phyloP scores from a whole-genome alignment of 306 rosid species.

The Cucumis melo region DNA sequence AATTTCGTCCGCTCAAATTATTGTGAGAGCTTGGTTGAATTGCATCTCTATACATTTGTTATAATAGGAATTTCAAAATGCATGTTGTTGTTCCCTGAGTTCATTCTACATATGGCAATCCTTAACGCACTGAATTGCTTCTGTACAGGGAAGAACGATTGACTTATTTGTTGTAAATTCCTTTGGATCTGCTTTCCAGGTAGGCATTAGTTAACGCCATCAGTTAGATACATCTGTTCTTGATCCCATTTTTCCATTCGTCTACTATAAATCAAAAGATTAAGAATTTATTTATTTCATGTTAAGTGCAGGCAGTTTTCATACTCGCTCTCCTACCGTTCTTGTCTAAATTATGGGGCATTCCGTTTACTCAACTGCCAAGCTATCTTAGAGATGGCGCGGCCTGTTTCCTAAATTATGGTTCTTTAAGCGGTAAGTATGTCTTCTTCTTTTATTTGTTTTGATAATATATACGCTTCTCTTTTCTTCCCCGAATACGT shows the following conservation, averaged over 20 bases:
- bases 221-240: background rate
- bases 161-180: constrained; percentile 88
- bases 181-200: constrained; percentile 85
- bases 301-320: constrained; percentile 63
- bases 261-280: constrained; percentile 2
- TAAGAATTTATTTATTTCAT: constrained; percentile 3
- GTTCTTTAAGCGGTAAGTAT: constrained; percentile 52
- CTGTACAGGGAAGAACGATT: constrained; percentile 55
- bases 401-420: constrained; percentile 68
- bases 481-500: background rate
- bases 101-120: background rate
- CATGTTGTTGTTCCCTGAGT: background rate
- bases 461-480: background rate
- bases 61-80: background rate
- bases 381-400: constrained; percentile 77
- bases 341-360: constrained; percentile 78
- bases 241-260: background rate
- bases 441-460: background rate
- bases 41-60: background rate
- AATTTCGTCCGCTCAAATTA: background rate
- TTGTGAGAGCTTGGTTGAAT: background rate
- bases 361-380: constrained; percentile 74
- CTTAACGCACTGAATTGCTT: constrained; percentile 1
- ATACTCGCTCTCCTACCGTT: constrained; percentile 65
- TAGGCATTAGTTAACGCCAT: constrained; percentile 30